phyloP scores from a whole-genome alignment of 176 grass and related monocot genomes.

The Hordeum vulgare region MorexV3_pseudomolecules_assembly NC_058523.1:496056883-496057382 shows the following conservation, averaged over 20 bases:
- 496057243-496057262: slow-evolving; percentile 3
- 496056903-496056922: background rate
- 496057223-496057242: background rate
- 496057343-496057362: slow-evolving; percentile 91
- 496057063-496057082: slow-evolving; percentile 85
- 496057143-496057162: slow-evolving; percentile 90
- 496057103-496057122: slow-evolving; percentile 82
- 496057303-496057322: slow-evolving; percentile 88
- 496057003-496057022: slow-evolving; percentile 66
- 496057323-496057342: slow-evolving; percentile 99
- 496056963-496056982: background rate
- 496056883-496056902: background rate
- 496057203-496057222: background rate
- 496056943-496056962: background rate
- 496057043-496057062: slow-evolving; percentile 89
- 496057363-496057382: slow-evolving; percentile 80
- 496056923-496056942: background rate
- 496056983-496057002: background rate
- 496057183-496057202: slow-evolving; percentile 88
- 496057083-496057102: slow-evolving; percentile 78
- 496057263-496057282: slow-evolving; percentile 59
- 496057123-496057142: slow-evolving; percentile 93
- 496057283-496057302: slow-evolving; percentile 84
- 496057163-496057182: slow-evolving; percentile 94
- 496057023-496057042: slow-evolving; percentile 91